Conservation (phyloP, 2,329 filamentous ascomycete genomes). For the Penicillium rolfsii region DNA sequence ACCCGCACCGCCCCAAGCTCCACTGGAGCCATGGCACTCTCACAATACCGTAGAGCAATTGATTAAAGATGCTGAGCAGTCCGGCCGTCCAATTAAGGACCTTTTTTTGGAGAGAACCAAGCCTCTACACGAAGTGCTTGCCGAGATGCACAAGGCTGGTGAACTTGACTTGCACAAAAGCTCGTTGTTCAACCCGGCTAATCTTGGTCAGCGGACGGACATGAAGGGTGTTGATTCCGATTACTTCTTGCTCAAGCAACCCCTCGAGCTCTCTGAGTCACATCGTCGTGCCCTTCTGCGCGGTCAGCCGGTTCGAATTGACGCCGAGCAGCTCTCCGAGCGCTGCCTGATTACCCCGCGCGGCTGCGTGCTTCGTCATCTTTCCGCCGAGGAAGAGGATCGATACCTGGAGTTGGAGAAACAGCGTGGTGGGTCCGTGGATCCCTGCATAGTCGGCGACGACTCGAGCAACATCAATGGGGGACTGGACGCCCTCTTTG, state of each 20-base stretch:
- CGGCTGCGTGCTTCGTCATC: constrained; percentile 49
- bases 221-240: constrained; percentile 48
- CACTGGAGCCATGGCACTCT: constrained; percentile 37
- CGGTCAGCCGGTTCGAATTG: constrained; percentile 47
- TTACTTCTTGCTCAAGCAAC: constrained; percentile 45
- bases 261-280: constrained; percentile 47
- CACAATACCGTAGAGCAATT: constrained; percentile 48
- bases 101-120: constrained; percentile 46
- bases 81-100: constrained; percentile 43
- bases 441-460: constrained; percentile 44
- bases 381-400: constrained; percentile 51
- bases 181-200: constrained; percentile 46
- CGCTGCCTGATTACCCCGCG: constrained; percentile 51
- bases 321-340: constrained; percentile 43
- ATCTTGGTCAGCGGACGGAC: constrained; percentile 46
- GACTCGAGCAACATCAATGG: constrained; percentile 50
- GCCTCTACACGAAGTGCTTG: constrained; percentile 43
- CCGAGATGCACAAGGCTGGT: constrained; percentile 44
- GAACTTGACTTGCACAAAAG: constrained; percentile 43
- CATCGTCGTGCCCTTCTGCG: constrained; percentile 47
- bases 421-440: constrained; percentile 34
- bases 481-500: constrained; percentile 50
- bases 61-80: constrained; percentile 43
- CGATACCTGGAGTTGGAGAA: constrained; percentile 51
- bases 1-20: constrained; percentile 1